Evolutionary conservation across 2,329 filamentous ascomycete species (phyloP).

Genomic region (Aspergillus quadrilineatus): DNA sequence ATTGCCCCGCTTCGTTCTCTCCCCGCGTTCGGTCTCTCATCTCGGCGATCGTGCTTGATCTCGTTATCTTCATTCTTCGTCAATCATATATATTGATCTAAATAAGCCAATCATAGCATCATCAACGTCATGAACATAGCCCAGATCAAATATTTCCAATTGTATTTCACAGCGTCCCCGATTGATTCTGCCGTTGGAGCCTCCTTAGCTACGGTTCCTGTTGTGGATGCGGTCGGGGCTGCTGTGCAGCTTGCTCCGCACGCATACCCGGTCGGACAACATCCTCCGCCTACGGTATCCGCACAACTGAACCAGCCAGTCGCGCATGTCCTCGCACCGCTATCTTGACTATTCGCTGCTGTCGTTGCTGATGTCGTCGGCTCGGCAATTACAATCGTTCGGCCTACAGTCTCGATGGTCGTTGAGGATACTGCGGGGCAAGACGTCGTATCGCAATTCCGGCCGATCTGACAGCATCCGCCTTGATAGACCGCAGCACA

Average conservation of each 20-base stretch:
- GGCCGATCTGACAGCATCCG: conserved; percentile 84
- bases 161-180: conserved; percentile 8
- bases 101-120: background rate
- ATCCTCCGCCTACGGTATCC: conserved; percentile 68
- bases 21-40: background rate
- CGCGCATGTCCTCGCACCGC: conserved; percentile 59
- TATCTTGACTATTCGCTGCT: conserved; percentile 26
- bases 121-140: conserved; percentile 13
- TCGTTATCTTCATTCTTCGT: background rate
- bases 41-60: background rate
- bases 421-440: conserved; percentile 70
- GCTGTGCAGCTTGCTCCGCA: conserved; percentile 75
- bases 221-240: conserved; percentile 49
- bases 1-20: conserved; percentile 5
- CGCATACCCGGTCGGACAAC: conserved; percentile 74
- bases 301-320: conserved; percentile 75
- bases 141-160: conserved; percentile 8
- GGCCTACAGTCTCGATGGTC: conserved; percentile 62
- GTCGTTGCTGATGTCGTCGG: conserved; percentile 39
- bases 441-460: conserved; percentile 77
- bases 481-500: conserved; percentile 78
- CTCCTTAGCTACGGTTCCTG: conserved; percentile 50
- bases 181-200: conserved; percentile 25
- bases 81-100: background rate
- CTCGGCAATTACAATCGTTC: conserved; percentile 67